Percentiles rank a stretch among this genome's conserved stretches.
Evolutionary conservation across 116 monocot species (phyloP).

Genomic region (Cymodocea nodosa): DNA sequence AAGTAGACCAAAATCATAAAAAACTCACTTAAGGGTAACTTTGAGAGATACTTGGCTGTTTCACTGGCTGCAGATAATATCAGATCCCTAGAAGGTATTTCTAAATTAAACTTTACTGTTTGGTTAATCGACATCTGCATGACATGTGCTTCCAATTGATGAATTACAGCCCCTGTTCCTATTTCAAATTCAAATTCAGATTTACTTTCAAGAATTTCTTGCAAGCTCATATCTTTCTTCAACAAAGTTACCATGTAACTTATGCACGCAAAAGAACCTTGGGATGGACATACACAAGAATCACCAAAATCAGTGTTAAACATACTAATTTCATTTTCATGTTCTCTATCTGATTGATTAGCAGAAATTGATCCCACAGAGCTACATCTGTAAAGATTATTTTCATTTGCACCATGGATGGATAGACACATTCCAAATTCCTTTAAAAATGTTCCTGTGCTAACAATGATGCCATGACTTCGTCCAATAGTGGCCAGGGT

Average conservation of each 20-base stretch:
- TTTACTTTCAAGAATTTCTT: constrained; percentile 44
- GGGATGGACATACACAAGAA: constrained; percentile 40
- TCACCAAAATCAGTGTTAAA: constrained; percentile 44
- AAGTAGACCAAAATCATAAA: constrained; percentile 1
- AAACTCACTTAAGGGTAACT: constrained; percentile 42
- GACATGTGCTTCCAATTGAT: constrained; percentile 48
- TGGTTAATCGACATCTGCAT: constrained; percentile 63
- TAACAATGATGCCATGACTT: constrained; percentile 19
- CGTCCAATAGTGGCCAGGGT: constrained; percentile 18
- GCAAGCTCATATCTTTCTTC: constrained; percentile 14
- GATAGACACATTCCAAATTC: constrained; percentile 23
- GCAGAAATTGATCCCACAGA: constrained; percentile 5
- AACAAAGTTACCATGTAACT: constrained; percentile 49
- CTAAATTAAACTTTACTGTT: constrained; percentile 37
- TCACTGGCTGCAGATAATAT: constrained; percentile 58
- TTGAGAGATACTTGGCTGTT: constrained; percentile 27
- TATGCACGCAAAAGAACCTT: constrained; percentile 58
- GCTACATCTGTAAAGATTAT: constrained; percentile 6
- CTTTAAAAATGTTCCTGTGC: constrained; percentile 13
- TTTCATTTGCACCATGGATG: constrained; percentile 16
- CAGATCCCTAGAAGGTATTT: constrained; percentile 44
- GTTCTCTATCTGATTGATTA: constrained; percentile 3
- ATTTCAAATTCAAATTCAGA: constrained; percentile 91
- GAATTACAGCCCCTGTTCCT: constrained; percentile 62
- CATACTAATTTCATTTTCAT: constrained; percentile 23